Evolutionary conservation across 2,329 filamentous ascomycete genomes (phyloP), one percentile per base, ranked within the genome.

Genomic region (Ophiostoma sp.): DNA sequence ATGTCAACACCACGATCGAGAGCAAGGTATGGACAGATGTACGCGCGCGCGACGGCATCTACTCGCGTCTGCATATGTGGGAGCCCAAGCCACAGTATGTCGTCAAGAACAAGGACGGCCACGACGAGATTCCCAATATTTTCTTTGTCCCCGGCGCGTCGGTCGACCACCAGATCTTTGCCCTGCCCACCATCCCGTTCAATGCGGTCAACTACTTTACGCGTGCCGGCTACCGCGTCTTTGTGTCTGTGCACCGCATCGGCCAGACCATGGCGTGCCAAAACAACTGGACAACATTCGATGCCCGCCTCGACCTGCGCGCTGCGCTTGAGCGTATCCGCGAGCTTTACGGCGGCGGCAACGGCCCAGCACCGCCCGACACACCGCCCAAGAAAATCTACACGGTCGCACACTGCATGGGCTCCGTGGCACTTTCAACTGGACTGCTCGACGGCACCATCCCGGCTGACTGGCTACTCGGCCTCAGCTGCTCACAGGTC

Each of bases 161-260:
- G 0, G 87, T 90, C 0, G 85, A 89, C 76, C 85, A 90, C 73
- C 84, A 87, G 72, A 87, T 89, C 69, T 90, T 82, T 72, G 83
- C 87, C 0, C 80, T 88, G 36, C 87, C 87, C 1, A 89, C 87
- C 1, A 87, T 90, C 69, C 81, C 82, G n/a, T 84, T 83, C 73
- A 89, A 90, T 76, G 82, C 86, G 0, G 82, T 90, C 72, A 86
- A 89, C 75, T 89, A 88, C 78, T 86, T 90, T 76, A 85, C 82
- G 2, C 79, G 83, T 1, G 84, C 83, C 0, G 88, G 88, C 10
- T 89, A 89, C 77, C 82, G 84, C 5, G 84, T 88, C 23, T 89
- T 85, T 73, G 78, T 87, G 3, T 78, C 82, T 0, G 85, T 88
- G 0, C 85, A 85, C 74, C 84, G 87, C 39, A 87, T 89, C 73